phyloP scores from a whole-genome alignment of 768 basidiomycete species.

The Rhodotorula paludigena region DNA sequence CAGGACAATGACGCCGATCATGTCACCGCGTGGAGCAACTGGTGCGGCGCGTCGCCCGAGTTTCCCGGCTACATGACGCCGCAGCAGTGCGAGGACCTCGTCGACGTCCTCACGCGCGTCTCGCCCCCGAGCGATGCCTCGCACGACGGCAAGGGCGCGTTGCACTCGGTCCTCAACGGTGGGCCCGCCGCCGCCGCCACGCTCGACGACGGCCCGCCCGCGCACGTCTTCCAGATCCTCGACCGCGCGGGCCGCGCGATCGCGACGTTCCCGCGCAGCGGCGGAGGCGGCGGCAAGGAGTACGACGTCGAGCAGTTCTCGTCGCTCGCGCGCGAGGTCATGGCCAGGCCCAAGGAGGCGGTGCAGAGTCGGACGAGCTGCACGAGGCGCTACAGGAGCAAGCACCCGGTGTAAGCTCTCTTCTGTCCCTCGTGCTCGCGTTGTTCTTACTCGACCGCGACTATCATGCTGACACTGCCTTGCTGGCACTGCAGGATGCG shows the following conservation, averaged over 20 bases:
- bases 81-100: constrained; percentile 20
- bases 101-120: constrained; percentile 21
- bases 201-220: constrained; percentile 16
- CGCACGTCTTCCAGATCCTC: constrained; percentile 43
- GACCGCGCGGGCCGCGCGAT: constrained; percentile 28
- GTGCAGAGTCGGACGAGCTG: constrained; percentile 41
- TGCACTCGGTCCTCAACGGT: not conserved
- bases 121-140: not conserved
- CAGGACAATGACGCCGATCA: constrained; percentile 30
- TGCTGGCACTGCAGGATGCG: constrained; percentile 30
- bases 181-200: not conserved
- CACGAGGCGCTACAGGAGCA: constrained; percentile 40
- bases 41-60: constrained; percentile 32
- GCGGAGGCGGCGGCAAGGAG: not conserved
- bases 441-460: no score
- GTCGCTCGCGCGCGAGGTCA: constrained; percentile 38
- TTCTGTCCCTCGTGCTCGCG: no score
- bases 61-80: constrained; percentile 29
- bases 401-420: constrained; percentile 42
- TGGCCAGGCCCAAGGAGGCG: constrained; percentile 28
- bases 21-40: constrained; percentile 35
- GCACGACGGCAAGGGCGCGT: not conserved
- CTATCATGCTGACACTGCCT: not conserved
- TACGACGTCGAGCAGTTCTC: constrained; percentile 37
- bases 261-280: constrained; percentile 22